Evolutionary conservation across 2,329 filamentous ascomycete genomes (phyloP), one percentile per base, ranked within the genome.

Genomic region (Cladophialophora exuberans): DNA sequence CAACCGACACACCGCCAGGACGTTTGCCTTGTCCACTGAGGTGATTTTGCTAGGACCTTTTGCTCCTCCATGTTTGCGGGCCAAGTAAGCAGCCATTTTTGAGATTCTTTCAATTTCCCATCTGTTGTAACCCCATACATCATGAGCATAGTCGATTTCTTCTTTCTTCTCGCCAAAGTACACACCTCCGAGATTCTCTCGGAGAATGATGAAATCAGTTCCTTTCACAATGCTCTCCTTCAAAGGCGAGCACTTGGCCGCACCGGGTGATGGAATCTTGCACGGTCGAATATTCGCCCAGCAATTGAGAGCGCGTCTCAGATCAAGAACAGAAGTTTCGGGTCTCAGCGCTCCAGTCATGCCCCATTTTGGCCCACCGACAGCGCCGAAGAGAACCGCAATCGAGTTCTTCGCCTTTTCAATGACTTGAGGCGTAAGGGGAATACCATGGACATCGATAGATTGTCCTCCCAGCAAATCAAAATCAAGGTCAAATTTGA

Each of bases 21-120:
- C 91, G 69, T 97, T 97, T 23, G 92, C 92, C 82, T 96, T 96
- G 74, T 97, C 92, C 64, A 96, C 78, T 64, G 84, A 90, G 82
- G 85, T 89, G 25, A 96, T 89, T 31, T 86, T 86, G 56, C 85
- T 81, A 0, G 87, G 86, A 1, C 87, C 87, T 11, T 48, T 56
- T 66, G 87, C 78, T 60, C 86, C 82, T 49, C 46, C 46, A 22
- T 49, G 46, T 20, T 84, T 84, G 25, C 90, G 79, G 2, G 92
- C 91, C 20, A 96, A 78, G 72, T 86, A 83, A 1, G 86, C 91
- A 1, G 87, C 89, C 42, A 96, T 79, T 36, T 90, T 81, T 3
- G 88, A 86, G 55, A 96, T 83, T 45, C 91, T 85, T 80, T 93
- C 87, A 57, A 96, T 84, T 78, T 97, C 92, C 39, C 80, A 70